These are phyloP conservation scores for Trichoderma cornu-damae DNA, from an alignment of 2,329 filamentous ascomycete genomes.

Conservation along the genomic window DNA sequence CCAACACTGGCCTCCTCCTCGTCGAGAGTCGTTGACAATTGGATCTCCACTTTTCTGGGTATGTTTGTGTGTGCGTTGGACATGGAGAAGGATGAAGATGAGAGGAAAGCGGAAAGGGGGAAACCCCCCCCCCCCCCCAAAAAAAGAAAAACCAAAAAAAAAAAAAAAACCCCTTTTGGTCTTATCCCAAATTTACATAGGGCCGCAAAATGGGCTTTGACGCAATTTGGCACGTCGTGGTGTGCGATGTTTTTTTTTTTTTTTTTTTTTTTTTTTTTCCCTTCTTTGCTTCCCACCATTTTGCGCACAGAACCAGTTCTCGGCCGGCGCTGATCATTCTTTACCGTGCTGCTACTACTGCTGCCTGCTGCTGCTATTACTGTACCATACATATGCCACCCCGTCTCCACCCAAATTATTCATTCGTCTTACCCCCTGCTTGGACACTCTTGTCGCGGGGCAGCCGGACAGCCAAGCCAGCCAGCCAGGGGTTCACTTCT, in stretches of 20 bases:
- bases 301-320: slow-evolving; percentile 3
- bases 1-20: slow-evolving; percentile 41
- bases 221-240: slow-evolving; percentile 1
- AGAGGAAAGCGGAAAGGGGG: too few relatives aligned
- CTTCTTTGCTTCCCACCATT: too few relatives aligned
- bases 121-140: too few relatives aligned
- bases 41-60: slow-evolving; percentile 35
- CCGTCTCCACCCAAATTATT: slow-evolving; percentile 23
- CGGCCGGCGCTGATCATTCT: slow-evolving; percentile 6
- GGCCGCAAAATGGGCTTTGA: neutral
- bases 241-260: too few relatives aligned
- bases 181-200: neutral
- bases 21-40: slow-evolving; percentile 46
- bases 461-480: too few relatives aligned
- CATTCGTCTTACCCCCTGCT: slow-evolving; percentile 13
- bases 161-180: neutral
- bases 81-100: neutral
- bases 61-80: slow-evolving; percentile 24
- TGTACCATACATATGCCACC: slow-evolving; percentile 3
- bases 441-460: slow-evolving; percentile 18
- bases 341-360: too few relatives aligned
- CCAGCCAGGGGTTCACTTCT: slow-evolving; percentile 25
- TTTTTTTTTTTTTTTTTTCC: too few relatives aligned
- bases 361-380: too few relatives aligned
- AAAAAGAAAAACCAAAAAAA: neutral